Evolutionary conservation across 352 stramenopile genomes (phyloP).

Genomic region (Globisporangium middletonii): DNA sequence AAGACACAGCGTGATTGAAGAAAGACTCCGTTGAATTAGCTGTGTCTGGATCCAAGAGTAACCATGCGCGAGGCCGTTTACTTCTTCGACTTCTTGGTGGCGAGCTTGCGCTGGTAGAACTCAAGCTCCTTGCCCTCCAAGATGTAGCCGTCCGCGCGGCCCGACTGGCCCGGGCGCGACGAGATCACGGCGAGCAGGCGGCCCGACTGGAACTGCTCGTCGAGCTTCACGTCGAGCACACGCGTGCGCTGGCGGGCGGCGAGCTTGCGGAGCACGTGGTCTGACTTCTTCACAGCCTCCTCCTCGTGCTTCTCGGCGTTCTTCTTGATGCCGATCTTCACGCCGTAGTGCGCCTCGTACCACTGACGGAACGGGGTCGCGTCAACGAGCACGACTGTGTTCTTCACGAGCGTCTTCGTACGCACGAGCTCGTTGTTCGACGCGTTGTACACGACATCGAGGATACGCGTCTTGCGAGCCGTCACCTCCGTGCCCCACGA

Average conservation of each 20-base stretch:
- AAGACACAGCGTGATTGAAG: conserved; percentile 6
- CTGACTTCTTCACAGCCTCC: conserved; percentile 90
- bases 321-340: conserved; percentile 89
- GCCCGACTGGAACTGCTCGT: conserved; percentile 96
- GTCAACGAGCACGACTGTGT: conserved; percentile 97
- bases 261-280: conserved; percentile 93
- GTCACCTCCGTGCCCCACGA: conserved; percentile 98
- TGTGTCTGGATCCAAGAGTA: conserved; percentile 9
- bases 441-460: conserved; percentile 99
- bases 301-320: conserved; percentile 73
- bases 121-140: conserved; percentile 99
- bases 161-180: conserved; percentile 97
- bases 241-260: conserved; percentile 90
- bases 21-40: conserved; percentile 14
- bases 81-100: conserved; percentile 99
- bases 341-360: conserved; percentile 99
- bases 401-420: conserved; percentile 99
- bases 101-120: conserved; percentile 99
- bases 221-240: conserved; percentile 91
- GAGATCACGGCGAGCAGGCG: conserved; percentile 97
- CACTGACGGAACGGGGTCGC: conserved; percentile 98
- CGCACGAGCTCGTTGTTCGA: conserved; percentile 99
- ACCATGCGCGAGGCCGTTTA: conserved; percentile 33
- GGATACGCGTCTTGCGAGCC: conserved; percentile 98
- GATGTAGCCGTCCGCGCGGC: conserved; percentile 98